Evolutionary conservation across 2,329 filamentous ascomycete species (phyloP), one percentile per base, ranked within the genome.

Genomic region (Tolypocladium album): DNA sequence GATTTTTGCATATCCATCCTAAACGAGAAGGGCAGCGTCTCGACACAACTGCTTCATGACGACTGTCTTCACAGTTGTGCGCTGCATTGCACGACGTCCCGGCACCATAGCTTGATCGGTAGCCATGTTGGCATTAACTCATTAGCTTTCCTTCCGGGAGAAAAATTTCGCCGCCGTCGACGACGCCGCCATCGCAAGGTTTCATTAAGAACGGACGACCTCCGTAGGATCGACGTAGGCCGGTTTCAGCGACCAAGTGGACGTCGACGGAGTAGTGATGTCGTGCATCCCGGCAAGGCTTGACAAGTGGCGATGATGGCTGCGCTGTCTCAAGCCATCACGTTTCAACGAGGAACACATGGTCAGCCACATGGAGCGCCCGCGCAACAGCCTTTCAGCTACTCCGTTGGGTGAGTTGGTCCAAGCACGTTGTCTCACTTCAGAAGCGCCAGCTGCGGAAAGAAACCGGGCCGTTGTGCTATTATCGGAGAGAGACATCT

Each of bases 291-390:
- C n/a, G 57, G 50, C n/a, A n/a, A 62, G 65, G 63, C 63, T 68
- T 69, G 67, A 70, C 69, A 71, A 65, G 66, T 71, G 68, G 68
- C 68, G 60, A 61, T 61, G 63, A 62, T 67, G 68, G 69, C 68
- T 69, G 64, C 62, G 60, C 57, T 63, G 64, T 63, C 64, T 65
- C 64, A 53, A 62, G 61, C 64, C 68, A 67, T 65, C 66, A 68
- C 69, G 69, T 72, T 72, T 72, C 69, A 72, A 70, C 65, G 65
- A 69, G 67, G 62, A 68, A 71, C 71, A 73, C 71, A 72, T 72
- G 70, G 69, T 68, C 66, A 71, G 69, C 68, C 69, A 72, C 68
- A 69, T 57, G 62, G 62, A 65, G 62, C 58, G 57, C 59, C 64
- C 61, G 57, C 58, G 59, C 56, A 47, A 55, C 50, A 12, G 27